These are phyloP conservation scores for Cryptosporidium muris DNA, from an alignment of 169 alveolate species.

Conservation along the genomic window DNA sequence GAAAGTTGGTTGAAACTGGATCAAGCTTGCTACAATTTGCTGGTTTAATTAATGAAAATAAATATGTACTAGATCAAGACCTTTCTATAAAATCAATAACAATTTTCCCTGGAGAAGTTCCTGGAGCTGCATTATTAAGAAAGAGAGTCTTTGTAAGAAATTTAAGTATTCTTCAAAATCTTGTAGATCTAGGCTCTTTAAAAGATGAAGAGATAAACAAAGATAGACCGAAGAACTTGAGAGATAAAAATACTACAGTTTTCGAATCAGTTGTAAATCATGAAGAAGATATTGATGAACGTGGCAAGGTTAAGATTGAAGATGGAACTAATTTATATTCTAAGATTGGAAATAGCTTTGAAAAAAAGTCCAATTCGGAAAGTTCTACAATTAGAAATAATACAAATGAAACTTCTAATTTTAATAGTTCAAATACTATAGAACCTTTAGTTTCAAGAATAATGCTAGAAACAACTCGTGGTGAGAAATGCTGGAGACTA, in stretches of 20 bases:
- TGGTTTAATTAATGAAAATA: slow-evolving; percentile 11
- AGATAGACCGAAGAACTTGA: background rate
- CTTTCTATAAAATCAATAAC: slow-evolving; percentile 26
- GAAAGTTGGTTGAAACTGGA: slow-evolving; percentile 62
- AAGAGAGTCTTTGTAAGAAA: slow-evolving; percentile 32
- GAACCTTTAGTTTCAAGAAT: slow-evolving; percentile 50
- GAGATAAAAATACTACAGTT: background rate
- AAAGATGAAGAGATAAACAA: background rate
- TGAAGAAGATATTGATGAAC: background rate
- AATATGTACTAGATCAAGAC: background rate
- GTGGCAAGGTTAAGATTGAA: background rate
- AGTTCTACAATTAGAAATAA: background rate
- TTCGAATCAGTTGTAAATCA: slow-evolving; percentile 44
- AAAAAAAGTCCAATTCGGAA: too few species aligned
- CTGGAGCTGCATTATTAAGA: slow-evolving; percentile 64
- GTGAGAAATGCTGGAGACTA: slow-evolving; percentile 63
- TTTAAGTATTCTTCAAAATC: background rate
- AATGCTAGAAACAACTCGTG: slow-evolving; percentile 57
- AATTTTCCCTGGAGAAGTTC: slow-evolving; percentile 66
- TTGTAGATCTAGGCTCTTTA: background rate
- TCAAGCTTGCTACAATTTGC: slow-evolving; percentile 31
- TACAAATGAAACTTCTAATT: background rate
- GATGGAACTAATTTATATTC: background rate
- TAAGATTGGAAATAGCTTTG: too few species aligned
- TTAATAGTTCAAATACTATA: slow-evolving; percentile 8